phyloP scores from a whole-genome alignment of 164 flowering plant species.

The Cinnamomum micranthum region DNA sequence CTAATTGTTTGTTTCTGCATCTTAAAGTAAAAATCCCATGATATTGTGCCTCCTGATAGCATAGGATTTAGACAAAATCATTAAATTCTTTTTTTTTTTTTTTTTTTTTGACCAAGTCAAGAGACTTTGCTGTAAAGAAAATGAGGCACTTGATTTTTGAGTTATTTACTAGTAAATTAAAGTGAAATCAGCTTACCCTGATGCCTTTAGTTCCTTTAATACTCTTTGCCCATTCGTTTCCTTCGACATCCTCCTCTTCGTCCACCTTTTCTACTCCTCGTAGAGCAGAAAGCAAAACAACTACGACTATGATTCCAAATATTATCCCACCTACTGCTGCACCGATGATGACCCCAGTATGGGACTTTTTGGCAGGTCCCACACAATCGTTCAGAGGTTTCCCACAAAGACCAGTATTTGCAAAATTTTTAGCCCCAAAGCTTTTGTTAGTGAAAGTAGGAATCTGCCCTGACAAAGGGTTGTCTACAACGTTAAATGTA shows the following conservation, averaged over 20 bases:
- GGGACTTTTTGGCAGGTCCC: conserved; percentile 13
- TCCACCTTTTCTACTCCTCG: conserved; percentile 27
- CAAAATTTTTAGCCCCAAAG: conserved; percentile 23
- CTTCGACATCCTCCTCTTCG: conserved; percentile 66
- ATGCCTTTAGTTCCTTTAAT: conserved; percentile 55
- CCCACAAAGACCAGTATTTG: conserved; percentile 58
- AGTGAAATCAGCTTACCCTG: conserved; percentile 37
- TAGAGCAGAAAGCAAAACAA: conserved; percentile 25
- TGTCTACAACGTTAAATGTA: too few species aligned
- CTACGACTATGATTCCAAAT: conserved; percentile 27
- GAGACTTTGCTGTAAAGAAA: background rate
- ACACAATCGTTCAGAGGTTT: conserved; percentile 35
- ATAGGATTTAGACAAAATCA: too few species aligned
- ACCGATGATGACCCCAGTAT: conserved; percentile 35
- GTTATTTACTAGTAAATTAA: background rate
- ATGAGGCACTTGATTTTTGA: background rate
- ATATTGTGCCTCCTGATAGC: too few species aligned
- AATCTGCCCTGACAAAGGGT: conserved; percentile 18
- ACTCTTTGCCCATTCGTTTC: conserved; percentile 74
- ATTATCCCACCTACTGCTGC: conserved; percentile 48
- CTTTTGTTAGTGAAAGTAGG: conserved; percentile 30
- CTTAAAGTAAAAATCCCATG: too few species aligned
- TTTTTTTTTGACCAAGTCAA: too few species aligned
- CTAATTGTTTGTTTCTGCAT: too few species aligned
- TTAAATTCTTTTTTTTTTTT: too few species aligned